Evolutionary conservation across 2,329 filamentous ascomycete species (phyloP).

Genomic region (Coniochaeta sp.): DNA sequence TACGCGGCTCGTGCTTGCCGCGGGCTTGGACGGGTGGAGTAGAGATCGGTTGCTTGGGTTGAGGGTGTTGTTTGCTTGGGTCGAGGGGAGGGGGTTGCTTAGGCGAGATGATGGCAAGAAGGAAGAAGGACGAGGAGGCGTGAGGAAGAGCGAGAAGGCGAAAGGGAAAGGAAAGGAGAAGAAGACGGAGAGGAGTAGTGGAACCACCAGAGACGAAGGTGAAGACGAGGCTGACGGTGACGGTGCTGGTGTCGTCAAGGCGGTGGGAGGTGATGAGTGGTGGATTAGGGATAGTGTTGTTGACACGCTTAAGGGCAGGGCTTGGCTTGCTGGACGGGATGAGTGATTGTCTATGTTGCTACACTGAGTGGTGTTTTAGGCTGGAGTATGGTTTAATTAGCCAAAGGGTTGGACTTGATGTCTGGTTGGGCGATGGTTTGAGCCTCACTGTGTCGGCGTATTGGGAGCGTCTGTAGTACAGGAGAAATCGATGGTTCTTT

Average conservation of each 20-base stretch:
- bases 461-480: too few relatives aligned
- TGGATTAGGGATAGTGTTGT: constrained; percentile 51
- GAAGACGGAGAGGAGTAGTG: background rate
- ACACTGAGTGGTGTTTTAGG: too few relatives aligned
- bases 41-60: constrained; percentile 39
- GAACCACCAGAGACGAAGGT: constrained; percentile 8
- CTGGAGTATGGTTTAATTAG: background rate
- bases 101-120: constrained; percentile 12
- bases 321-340: constrained; percentile 42
- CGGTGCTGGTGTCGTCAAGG: constrained; percentile 11
- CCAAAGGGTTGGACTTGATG: background rate
- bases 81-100: constrained; percentile 33
- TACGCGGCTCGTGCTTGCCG: constrained; percentile 59
- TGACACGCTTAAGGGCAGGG: constrained; percentile 46
- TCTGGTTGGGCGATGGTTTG: background rate
- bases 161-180: constrained; percentile 11
- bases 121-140: constrained; percentile 16
- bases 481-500: too few relatives aligned
- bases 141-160: constrained; percentile 13
- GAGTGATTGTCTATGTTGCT: too few relatives aligned
- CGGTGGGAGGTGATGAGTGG: constrained; percentile 24
- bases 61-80: constrained; percentile 50
- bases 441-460: too few relatives aligned
- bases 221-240: constrained; percentile 18
- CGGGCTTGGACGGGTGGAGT: constrained; percentile 31